A percentile compares a stretch with the other conserved stretches of the same genome.
These are phyloP conservation scores for Colletotrichum simmondsii DNA, from an alignment of 2,329 filamentous ascomycete species.

Conservation along the genomic window DNA sequence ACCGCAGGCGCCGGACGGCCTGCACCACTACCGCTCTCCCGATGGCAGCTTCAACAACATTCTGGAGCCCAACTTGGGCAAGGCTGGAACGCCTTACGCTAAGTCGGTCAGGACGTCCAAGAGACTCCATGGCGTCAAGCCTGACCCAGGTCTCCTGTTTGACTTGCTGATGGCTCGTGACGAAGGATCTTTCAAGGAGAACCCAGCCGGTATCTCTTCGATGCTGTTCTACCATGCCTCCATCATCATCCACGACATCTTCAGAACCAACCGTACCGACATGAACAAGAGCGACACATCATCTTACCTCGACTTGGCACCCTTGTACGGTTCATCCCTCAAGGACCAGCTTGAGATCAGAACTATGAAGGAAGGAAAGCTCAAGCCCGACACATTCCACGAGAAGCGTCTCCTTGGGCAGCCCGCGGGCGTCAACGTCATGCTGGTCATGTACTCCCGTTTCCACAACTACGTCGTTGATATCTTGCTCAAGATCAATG, in stretches of 20 bases:
- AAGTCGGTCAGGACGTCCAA: constrained; percentile 70
- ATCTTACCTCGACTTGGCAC: constrained; percentile 79
- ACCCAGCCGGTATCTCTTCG: constrained; percentile 78
- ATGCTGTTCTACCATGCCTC: constrained; percentile 81
- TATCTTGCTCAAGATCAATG: constrained; percentile 85
- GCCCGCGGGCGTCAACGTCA: constrained; percentile 74
- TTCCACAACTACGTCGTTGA: constrained; percentile 90
- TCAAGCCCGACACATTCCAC: constrained; percentile 78
- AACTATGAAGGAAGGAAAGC: constrained; percentile 72
- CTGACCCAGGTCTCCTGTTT: constrained; percentile 73
- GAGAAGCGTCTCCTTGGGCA: constrained; percentile 77
- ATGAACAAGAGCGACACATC: constrained; percentile 74
- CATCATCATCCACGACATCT: constrained; percentile 63
- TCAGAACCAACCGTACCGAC: constrained; percentile 64
- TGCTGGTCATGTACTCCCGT: constrained; percentile 80
- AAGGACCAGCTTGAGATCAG: constrained; percentile 72
- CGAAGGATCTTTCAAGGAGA: constrained; percentile 63
- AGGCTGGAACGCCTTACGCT: constrained; percentile 75
- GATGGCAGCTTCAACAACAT: constrained; percentile 65
- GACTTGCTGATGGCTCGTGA: constrained; percentile 71
- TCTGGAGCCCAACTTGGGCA: constrained; percentile 71
- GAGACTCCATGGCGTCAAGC: constrained; percentile 67
- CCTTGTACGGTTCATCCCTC: constrained; percentile 76
- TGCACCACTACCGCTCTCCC: constrained; percentile 48
- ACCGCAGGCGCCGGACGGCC: constrained; percentile 48